Percentiles rank a stretch among this genome's conserved stretches.
Conservation (phyloP, 306 rosid species). For the Glycine latifolia region DNA sequence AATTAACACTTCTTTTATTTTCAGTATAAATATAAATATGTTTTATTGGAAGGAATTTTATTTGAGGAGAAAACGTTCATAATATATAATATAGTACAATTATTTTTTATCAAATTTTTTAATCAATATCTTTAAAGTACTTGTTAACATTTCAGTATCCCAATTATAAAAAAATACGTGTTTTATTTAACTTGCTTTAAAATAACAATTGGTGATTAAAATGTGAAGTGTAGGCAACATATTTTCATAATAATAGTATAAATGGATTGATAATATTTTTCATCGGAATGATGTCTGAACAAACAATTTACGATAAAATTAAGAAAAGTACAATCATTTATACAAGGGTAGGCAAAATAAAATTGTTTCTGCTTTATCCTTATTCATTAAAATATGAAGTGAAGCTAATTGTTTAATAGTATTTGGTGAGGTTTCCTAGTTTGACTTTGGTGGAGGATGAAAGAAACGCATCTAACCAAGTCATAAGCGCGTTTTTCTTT, state of each 20-base stretch:
- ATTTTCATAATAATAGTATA: not conserved
- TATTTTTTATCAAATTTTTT: too few relatives aligned
- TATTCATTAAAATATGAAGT: not conserved
- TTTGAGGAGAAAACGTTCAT: too few relatives aligned
- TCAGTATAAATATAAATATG: too few relatives aligned
- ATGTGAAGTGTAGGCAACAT: too few relatives aligned
- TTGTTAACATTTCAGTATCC: too few relatives aligned
- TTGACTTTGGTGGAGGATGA: slow-evolving; percentile 32
- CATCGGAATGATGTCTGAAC: not conserved
- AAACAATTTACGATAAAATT: not conserved
- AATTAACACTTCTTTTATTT: too few relatives aligned
- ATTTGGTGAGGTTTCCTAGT: slow-evolving; percentile 37
- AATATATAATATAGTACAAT: too few relatives aligned
- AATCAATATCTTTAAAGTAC: too few relatives aligned
- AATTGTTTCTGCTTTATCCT: not conserved
- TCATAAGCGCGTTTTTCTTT: slow-evolving; percentile 47
- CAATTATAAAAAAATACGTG: too few relatives aligned
- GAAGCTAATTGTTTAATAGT: not conserved
- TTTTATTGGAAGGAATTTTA: too few relatives aligned
- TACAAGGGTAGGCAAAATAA: not conserved
- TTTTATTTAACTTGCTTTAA: too few relatives aligned
- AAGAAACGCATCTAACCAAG: slow-evolving; percentile 7
- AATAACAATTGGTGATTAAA: too few relatives aligned
- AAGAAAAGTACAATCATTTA: not conserved
- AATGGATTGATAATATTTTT: not conserved